These are phyloP conservation scores for Rhododendron williamsianum DNA, from an alignment of 148 eudicot genomes.

Conservation along the genomic window DNA sequence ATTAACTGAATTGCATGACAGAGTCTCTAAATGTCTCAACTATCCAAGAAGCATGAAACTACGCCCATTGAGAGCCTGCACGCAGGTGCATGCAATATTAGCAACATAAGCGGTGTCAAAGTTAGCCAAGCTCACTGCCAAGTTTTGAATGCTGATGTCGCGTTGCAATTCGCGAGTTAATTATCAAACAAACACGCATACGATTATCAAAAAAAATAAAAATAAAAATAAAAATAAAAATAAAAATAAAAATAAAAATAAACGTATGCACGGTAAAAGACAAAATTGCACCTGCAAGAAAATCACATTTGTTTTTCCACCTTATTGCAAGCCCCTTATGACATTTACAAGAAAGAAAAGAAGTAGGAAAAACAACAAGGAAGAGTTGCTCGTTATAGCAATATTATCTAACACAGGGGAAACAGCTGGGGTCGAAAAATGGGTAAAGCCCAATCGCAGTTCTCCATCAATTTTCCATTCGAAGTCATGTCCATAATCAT, in stretches of 20 bases:
- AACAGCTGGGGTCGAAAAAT: slow-evolving; percentile 66
- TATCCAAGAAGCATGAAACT: neutral
- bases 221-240: neutral
- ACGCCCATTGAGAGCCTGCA: too few relatives aligned
- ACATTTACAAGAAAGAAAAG: neutral
- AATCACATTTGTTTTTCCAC: neutral
- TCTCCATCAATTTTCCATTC: slow-evolving; percentile 45
- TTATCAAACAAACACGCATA: neutral
- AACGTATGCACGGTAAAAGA: neutral
- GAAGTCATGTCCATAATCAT: slow-evolving; percentile 31
- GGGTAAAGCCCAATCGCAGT: slow-evolving; percentile 55
- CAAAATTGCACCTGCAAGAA: neutral
- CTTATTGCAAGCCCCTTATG: neutral
- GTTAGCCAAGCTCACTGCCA: neutral
- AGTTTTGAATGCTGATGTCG: neutral
- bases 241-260: accelerated
- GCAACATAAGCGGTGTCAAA: too few relatives aligned
- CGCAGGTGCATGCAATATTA: too few relatives aligned
- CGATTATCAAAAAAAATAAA: too few relatives aligned
- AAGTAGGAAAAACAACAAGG: neutral
- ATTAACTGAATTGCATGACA: neutral
- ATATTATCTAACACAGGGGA: slow-evolving; percentile 46
- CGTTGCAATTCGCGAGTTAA: neutral
- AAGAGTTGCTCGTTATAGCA: neutral
- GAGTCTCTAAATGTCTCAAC: too few relatives aligned